These are phyloP conservation scores for Zygotorulaspora chibaensis DNA, from an alignment of 805 yeast species.

Conservation along the genomic window DNA sequence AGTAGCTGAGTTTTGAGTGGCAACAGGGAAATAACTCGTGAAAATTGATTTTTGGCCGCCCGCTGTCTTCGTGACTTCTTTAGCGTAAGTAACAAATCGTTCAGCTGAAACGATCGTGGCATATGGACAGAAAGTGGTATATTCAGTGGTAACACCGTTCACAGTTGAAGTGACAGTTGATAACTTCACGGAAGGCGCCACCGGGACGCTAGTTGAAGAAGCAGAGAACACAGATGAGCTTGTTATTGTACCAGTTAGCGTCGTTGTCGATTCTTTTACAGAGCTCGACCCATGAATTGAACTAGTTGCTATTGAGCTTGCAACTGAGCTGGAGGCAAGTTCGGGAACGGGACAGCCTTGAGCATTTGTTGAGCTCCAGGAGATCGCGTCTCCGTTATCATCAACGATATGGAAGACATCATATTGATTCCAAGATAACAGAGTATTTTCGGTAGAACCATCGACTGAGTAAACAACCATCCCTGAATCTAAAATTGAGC, in stretches of 20 bases:
- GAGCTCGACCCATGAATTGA: background rate
- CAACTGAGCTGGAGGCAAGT: background rate
- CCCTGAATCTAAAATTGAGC: conserved; percentile 23
- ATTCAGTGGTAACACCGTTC: conserved; percentile 5
- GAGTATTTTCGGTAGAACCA: conserved; percentile 14
- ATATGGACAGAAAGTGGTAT: conserved; percentile 15
- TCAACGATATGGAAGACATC: conserved; percentile 24
- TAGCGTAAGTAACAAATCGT: conserved; percentile 6
- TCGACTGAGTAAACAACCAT: conserved; percentile 23
- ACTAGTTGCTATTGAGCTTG: background rate
- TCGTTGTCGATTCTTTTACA: conserved; percentile 4
- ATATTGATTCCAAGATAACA: conserved; percentile 26
- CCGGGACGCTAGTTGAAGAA: conserved; percentile 1
- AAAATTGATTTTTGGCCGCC: conserved; percentile 11
- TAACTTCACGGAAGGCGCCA: conserved; percentile 9
- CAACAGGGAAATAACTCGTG: conserved; percentile 10
- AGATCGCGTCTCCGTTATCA: conserved; percentile 14
- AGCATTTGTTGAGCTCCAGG: conserved; percentile 18
- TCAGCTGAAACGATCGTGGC: conserved; percentile 1
- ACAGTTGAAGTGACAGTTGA: conserved; percentile 11
- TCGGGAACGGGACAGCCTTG: conserved; percentile 19
- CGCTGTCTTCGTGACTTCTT: conserved; percentile 10
- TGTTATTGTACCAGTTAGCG: background rate
- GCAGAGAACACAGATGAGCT: conserved; percentile 1
- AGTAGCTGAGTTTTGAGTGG: conserved; percentile 11